Percentiles rank a stretch among this genome's conserved stretches.
Evolutionary conservation across 2,329 filamentous ascomycete species (phyloP).

Genomic region (Aspergillus amoenus): DNA sequence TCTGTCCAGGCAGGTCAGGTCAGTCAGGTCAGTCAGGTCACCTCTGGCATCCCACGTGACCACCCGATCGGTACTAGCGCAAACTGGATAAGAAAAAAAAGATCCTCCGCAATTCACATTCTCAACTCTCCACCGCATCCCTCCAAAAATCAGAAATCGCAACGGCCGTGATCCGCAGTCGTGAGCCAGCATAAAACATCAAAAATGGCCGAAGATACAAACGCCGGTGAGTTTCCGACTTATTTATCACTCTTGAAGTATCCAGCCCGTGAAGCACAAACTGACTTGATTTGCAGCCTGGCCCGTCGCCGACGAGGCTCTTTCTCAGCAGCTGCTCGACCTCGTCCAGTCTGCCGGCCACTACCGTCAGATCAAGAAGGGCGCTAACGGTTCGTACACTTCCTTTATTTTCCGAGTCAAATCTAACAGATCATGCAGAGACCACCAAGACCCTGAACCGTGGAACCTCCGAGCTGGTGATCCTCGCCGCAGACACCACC

Average conservation of each 20-base stretch:
- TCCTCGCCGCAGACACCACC: constrained; percentile 84
- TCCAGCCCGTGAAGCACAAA: not conserved
- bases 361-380: constrained; percentile 77
- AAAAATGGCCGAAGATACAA: constrained; percentile 34
- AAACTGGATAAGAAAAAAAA: not conserved
- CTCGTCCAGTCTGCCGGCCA: constrained; percentile 69
- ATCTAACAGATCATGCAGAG: constrained; percentile 17
- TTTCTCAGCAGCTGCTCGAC: constrained; percentile 80
- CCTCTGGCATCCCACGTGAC: not conserved
- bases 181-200: constrained; percentile 33
- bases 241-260: too few species aligned
- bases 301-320: constrained; percentile 70
- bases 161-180: constrained; percentile 38
- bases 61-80: not conserved
- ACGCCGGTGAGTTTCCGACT: constrained; percentile 23
- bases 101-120: not conserved
- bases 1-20: too few species aligned
- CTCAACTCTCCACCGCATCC: not conserved
- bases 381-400: constrained; percentile 65
- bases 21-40: not conserved
- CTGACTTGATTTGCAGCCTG: constrained; percentile 52
- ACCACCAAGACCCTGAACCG: constrained; percentile 87
- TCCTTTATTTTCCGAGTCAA: too few species aligned
- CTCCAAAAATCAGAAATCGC: constrained; percentile 9
- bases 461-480: constrained; percentile 83